Evolutionary conservation across 1,139 yeast species (phyloP), one percentile per base, ranked within the genome.

Genomic region (Geotrichum citri-aurantii): DNA sequence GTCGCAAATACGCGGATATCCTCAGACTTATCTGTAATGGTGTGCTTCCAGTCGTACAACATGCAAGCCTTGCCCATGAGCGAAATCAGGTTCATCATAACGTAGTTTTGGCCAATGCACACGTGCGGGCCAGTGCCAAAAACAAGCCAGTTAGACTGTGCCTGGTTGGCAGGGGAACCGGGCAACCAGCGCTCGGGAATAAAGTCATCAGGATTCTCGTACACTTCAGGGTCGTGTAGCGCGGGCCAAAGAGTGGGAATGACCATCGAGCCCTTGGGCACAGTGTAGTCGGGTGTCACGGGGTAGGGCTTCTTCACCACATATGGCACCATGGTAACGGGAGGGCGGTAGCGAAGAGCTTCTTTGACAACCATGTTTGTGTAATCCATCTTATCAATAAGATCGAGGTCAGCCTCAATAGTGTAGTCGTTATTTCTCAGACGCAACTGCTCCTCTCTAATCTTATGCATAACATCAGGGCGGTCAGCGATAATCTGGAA

Each of bases 61-160:
- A 93, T 75, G 49, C 88, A 81, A 59, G 88, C 91, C 73, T 92
- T 92, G 70, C 99, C 99, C 71, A 93, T 82, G 80, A 92, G 79
- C 51, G 89, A 91, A 21, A 95, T 85, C 73, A 93, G 86, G 65
- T 92, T 82, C 83, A 90, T 85, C 82, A 88, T 79, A 60, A 93
- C 99, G 70, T 92, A 93, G 63, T 85, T 88, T 77, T 90, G 95
- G 67, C 99, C 99, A 66, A 93, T 78, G 76, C 99, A 93, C 61
- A 87, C 92, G 70, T 93, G 99, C 17, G 97, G 93, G 60, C 99
- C 99, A 58, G 96, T 85, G 62, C 99, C 99, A 69, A 93, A 93
- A 19, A 91, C 97, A 66, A 93, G 82, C 96, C 96, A 93, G 77
- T 92, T 92, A 74, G 88, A 86, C 72, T 86, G 86, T 50, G 86